A percentile compares a stretch with the other conserved stretches of the same genome.
Conservation (phyloP, 2,329 filamentous ascomycete genomes). For the Paraphoma chrysanthemicola region DNA sequence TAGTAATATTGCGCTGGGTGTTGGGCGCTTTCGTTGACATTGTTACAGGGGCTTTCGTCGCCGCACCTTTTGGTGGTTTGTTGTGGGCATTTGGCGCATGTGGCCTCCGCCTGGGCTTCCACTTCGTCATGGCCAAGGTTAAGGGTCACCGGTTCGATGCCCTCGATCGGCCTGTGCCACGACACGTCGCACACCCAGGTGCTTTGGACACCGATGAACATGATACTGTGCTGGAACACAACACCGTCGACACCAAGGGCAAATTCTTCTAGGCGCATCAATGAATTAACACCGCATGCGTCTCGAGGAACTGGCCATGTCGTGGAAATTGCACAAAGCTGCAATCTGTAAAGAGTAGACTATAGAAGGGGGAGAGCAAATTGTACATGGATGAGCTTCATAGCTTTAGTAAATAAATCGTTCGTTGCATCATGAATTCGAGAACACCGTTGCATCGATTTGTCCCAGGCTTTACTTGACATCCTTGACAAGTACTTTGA, state of each 20-base stretch:
- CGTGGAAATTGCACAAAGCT: not conserved
- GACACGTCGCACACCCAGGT: slow-evolving; percentile 9
- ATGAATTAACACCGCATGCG: no score
- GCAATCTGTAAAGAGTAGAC: no score
- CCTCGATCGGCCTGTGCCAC: slow-evolving; percentile 59
- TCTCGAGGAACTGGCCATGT: not conserved
- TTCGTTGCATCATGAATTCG: no score
- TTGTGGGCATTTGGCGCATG: slow-evolving; percentile 74
- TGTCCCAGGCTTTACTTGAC: no score
- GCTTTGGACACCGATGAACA: slow-evolving; percentile 32
- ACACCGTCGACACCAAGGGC: slow-evolving; percentile 32
- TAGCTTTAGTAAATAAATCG: no score
- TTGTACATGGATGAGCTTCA: no score
- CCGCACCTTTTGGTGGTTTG: slow-evolving; percentile 76
- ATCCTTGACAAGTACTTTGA: no score
- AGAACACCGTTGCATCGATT: no score
- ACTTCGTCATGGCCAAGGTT: slow-evolving; percentile 64
- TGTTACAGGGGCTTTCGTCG: slow-evolving; percentile 70
- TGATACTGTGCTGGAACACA: slow-evolving; percentile 31
- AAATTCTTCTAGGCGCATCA: slow-evolving; percentile 38
- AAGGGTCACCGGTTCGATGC: slow-evolving; percentile 71
- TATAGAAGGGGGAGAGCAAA: no score
- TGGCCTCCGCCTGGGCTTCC: slow-evolving; percentile 63
- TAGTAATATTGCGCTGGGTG: slow-evolving; percentile 6
- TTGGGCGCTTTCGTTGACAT: slow-evolving; percentile 8